Conservation (phyloP, 2,329 filamentous ascomycete species). For the Podosphaera fusca region DNA sequence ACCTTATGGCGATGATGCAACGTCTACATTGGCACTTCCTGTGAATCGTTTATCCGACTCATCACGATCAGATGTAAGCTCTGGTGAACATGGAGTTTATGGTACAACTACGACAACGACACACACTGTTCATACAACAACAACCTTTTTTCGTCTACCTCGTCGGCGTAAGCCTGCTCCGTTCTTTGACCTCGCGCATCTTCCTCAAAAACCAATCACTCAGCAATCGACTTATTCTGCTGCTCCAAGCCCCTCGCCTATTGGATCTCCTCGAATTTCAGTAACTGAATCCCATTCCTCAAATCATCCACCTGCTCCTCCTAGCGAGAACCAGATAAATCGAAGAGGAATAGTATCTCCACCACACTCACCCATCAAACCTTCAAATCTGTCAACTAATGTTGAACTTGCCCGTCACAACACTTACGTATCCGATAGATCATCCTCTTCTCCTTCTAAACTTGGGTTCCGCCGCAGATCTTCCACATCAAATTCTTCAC, state of each 20-base stretch:
- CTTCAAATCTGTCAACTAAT: slow-evolving; percentile 18
- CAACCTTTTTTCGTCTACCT: slow-evolving; percentile 59
- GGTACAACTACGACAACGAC: slow-evolving; percentile 36
- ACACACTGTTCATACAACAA: slow-evolving; percentile 37
- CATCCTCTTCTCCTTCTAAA: slow-evolving; percentile 38
- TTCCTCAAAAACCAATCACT: slow-evolving; percentile 42
- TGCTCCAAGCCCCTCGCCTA: slow-evolving; percentile 20
- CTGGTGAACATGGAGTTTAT: slow-evolving; percentile 38
- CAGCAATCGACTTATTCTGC: slow-evolving; percentile 11
- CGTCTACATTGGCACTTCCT: slow-evolving; percentile 38
- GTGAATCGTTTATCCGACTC: slow-evolving; percentile 57
- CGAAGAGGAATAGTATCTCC: slow-evolving; percentile 9
- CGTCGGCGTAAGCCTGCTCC: slow-evolving; percentile 53
- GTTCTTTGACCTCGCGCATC: slow-evolving; percentile 68
- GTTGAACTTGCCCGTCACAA: slow-evolving; percentile 30
- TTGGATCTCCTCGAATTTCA: slow-evolving; percentile 20
- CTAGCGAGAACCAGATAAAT: slow-evolving; percentile 7
- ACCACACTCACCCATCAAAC: slow-evolving; percentile 12
- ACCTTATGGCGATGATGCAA: slow-evolving; percentile 36
- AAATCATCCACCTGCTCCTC: slow-evolving; percentile 11
- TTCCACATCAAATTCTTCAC: slow-evolving; percentile 59
- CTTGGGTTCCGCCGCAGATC: slow-evolving; percentile 51
- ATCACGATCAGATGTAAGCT: slow-evolving; percentile 70
- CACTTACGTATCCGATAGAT: slow-evolving; percentile 42
- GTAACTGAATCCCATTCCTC: slow-evolving; percentile 11